A percentile compares a stretch with the other conserved stretches of the same genome.
Evolutionary conservation across 2,329 filamentous ascomycete species (phyloP).

Genomic region (Sporothrix humicola): DNA sequence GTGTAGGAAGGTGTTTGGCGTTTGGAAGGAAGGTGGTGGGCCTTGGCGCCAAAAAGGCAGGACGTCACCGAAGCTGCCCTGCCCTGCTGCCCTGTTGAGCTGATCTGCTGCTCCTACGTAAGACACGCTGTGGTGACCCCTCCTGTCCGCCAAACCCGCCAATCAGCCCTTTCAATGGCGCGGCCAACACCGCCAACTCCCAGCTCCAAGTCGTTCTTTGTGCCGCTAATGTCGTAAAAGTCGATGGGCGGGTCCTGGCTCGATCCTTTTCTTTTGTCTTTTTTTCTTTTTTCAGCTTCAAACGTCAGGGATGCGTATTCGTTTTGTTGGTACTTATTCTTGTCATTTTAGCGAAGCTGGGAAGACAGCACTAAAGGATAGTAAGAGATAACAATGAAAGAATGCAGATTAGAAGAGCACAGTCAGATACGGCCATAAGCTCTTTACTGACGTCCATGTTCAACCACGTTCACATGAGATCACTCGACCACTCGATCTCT

Average conservation of each 20-base stretch:
- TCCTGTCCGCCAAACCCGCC: neutral
- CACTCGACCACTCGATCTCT: no score
- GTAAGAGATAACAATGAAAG: no score
- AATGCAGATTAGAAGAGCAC: no score
- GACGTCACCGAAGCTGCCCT: conserved; percentile 3
- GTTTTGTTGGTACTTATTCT: no score
- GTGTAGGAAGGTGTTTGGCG: neutral
- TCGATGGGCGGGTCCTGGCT: conserved; percentile 4
- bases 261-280: neutral
- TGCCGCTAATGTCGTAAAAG: conserved; percentile 1
- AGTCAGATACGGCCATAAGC: no score
- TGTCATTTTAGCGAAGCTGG: no score
- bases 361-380: no score
- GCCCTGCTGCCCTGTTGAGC: neutral
- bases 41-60: conserved; percentile 20
- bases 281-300: no score
- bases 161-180: neutral
- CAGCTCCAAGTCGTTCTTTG: no score
- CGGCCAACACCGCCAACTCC: neutral
- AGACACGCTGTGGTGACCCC: conserved; percentile 14
- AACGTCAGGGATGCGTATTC: no score
- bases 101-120: conserved; percentile 3
- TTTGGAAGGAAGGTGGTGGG: neutral
- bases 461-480: no score
- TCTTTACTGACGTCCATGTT: no score